A percentile compares a stretch with the other conserved stretches of the same genome.
Evolutionary conservation across 2,329 filamentous ascomycete genomes (phyloP).

Genomic region (Clathrospora elynae): DNA sequence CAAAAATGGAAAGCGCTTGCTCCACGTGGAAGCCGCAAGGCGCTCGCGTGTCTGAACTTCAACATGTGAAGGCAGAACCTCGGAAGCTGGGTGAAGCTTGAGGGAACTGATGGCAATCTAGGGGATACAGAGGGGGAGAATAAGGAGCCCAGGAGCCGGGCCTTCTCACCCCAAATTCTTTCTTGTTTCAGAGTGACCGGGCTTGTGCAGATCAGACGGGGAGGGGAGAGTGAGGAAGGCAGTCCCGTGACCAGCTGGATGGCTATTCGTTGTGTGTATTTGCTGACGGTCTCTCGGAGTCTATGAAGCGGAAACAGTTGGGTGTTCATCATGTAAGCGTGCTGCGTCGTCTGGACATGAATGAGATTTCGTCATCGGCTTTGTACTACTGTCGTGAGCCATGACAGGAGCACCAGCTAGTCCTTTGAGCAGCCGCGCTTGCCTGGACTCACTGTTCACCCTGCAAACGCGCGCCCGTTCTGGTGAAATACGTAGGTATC

Average conservation of each 20-base stretch:
- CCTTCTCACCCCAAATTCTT: too few species aligned
- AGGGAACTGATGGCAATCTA: too few species aligned
- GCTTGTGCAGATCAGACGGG: conserved; percentile 36
- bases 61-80: too few species aligned
- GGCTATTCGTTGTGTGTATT: too few species aligned
- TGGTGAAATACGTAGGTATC: conserved; percentile 10
- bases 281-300: conserved; percentile 4
- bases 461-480: not conserved
- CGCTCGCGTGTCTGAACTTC: too few species aligned
- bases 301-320: not conserved
- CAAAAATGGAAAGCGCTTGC: too few species aligned
- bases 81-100: too few species aligned
- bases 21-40: too few species aligned
- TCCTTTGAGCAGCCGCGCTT: conserved; percentile 17
- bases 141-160: too few species aligned
- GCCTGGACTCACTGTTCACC: conserved; percentile 1
- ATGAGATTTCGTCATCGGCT: not conserved
- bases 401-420: conserved; percentile 4
- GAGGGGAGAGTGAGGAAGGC: conserved; percentile 22
- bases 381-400: not conserved
- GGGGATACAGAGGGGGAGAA: too few species aligned
- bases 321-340: too few species aligned
- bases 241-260: conserved; percentile 26
- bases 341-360: conserved; percentile 13
- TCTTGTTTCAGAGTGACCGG: conserved; percentile 32